phyloP scores from a whole-genome alignment of 768 basidiomycete genomes.

The Lentinula lateritia region DNA sequence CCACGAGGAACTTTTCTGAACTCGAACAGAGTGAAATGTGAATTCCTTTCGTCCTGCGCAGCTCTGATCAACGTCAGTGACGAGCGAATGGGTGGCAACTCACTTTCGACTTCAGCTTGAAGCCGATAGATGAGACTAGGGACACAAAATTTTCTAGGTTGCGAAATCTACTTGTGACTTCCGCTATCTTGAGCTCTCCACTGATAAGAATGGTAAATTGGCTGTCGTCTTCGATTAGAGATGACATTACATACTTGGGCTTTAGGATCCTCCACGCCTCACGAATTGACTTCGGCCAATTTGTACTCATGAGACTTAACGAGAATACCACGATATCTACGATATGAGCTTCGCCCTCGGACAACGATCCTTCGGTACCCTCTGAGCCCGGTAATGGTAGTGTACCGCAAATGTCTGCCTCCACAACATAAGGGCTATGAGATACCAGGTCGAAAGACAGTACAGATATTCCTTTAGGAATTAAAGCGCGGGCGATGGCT shows the following conservation, averaged over 20 bases:
- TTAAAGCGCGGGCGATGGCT: conserved; percentile 68
- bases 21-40: conserved; percentile 81
- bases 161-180: conserved; percentile 82
- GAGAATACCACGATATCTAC: conserved; percentile 93
- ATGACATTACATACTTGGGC: conserved; percentile 55
- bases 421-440: conserved; percentile 69
- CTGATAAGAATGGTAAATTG: conserved; percentile 29
- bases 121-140: conserved; percentile 65
- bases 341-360: conserved; percentile 60
- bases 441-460: conserved; percentile 80
- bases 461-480: conserved; percentile 62
- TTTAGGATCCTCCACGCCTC: conserved; percentile 89
- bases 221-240: background rate
- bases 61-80: background rate
- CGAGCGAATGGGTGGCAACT: conserved; percentile 2
- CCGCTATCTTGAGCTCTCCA: conserved; percentile 81
- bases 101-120: conserved; percentile 68
- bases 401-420: conserved; percentile 80
- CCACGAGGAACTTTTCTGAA: conserved; percentile 58
- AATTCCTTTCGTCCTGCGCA: conserved; percentile 72
- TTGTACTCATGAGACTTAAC: conserved; percentile 93
- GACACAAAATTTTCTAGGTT: conserved; percentile 61
- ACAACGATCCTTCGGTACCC: conserved; percentile 28
- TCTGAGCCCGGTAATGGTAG: conserved; percentile 86
- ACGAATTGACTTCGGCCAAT: conserved; percentile 88